Percentiles rank a stretch among this genome's conserved stretches.
Evolutionary conservation across 176 grass and related monocot genomes (phyloP).

Genomic region (Avena sativa): DNA sequence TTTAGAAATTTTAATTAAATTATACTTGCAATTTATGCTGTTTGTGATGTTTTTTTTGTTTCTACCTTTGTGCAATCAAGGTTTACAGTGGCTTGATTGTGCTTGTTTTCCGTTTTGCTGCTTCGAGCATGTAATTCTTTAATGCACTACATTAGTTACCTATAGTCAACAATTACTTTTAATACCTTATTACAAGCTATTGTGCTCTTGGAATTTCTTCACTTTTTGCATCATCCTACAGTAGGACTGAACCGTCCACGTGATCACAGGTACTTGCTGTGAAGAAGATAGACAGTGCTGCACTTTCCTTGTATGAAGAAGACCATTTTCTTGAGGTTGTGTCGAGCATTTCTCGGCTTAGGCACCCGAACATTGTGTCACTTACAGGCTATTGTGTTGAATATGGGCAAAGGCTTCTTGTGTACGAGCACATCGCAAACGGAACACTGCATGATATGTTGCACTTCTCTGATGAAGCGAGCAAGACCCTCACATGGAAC

Average conservation of each 20-base stretch:
- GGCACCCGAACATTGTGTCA: slow-evolving; percentile 81
- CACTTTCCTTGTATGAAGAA: slow-evolving; percentile 89
- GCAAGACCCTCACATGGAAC: slow-evolving; percentile 82
- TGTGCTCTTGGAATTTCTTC: not conserved
- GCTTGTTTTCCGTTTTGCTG: not conserved
- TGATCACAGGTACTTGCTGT: slow-evolving; percentile 67
- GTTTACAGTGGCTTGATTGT: not conserved
- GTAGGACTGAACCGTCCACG: slow-evolving; percentile 4
- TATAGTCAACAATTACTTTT: not conserved
- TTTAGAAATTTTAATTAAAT: not conserved
- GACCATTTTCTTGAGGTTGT: slow-evolving; percentile 90
- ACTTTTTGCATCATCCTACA: not conserved
- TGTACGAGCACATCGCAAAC: slow-evolving; percentile 75
- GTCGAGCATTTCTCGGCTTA: slow-evolving; percentile 78
- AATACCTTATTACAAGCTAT: not conserved
- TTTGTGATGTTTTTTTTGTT: not conserved
- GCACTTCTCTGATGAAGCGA: slow-evolving; percentile 70
- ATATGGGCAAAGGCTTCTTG: slow-evolving; percentile 84
- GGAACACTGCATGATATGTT: slow-evolving; percentile 81
- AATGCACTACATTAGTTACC: no score
- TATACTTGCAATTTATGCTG: not conserved
- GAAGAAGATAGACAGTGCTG: slow-evolving; percentile 91
- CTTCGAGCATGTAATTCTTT: not conserved
- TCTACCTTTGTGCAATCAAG: not conserved
- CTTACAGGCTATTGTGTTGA: slow-evolving; percentile 84